Base-by-base conservation (phyloP, 2,329 filamentous ascomycete genomes). In the Didymella lethalis region DNA sequence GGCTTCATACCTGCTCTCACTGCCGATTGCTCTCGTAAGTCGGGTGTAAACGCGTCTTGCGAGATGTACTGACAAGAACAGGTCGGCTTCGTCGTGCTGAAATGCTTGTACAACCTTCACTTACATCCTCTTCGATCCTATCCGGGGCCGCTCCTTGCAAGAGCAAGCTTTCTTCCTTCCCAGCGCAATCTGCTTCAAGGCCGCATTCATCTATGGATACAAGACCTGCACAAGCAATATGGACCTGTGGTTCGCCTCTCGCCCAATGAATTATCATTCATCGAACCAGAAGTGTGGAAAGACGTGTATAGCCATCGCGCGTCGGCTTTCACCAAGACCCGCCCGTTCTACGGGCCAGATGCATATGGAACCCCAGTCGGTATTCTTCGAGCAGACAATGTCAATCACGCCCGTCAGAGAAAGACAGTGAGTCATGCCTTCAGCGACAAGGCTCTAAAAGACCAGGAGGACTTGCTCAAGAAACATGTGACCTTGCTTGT, bases 211-310 rank as follows among this genome's bases (percentile, higher is more conserved):
- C 26, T 44, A 1, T 70, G 66, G 67, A 41, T 65, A 16, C 61
- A 67, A 26, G 49, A 66, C 2, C 67, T 79, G 7, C 78, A 80
- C 48, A 58, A 70, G 14, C 65, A 70, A 49, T 78, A 78, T 57
- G 79, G 78, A 34, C 69, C 73, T 0, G 72, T 78, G 4, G 77
- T 80, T 2, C 73, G 78, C 3, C 58, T 75, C 26, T 66, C 69
- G 1, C 78, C 78, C 0, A 73, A 79, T 43, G 71, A 79, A 43
- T 45, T 80, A 0, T 78, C 76, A 2, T 76, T 75, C 63, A 78
- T 72, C 40, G 68, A 73, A 3, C 66, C 68, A 8, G 67, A 75
- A 2, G 73, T 65, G 5, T 79, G 74, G 68, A 74, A 75, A 51
- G 78, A 80, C 23, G 75, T 79, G 23, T 80, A 79, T 61, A 77